Base-by-base conservation (phyloP, 345 rosid genomes). In the Melaleuca alternifolia region DNA sequence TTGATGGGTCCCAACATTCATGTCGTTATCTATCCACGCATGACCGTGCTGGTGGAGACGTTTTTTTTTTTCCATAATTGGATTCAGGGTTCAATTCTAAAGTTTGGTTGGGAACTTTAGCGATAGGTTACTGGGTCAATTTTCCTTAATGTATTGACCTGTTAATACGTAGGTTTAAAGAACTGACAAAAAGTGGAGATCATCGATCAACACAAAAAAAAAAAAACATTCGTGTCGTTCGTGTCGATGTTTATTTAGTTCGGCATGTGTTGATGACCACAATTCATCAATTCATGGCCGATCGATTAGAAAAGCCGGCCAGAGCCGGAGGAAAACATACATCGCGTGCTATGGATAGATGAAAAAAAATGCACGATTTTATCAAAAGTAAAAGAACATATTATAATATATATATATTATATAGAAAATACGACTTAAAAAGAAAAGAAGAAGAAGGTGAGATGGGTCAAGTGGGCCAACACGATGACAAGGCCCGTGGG, bases 361-460 rank as follows among this genome's bases (percentile, higher is more conserved):
- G 46, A 10, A 33, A 16, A 30, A 41, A 41, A 41, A 41, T 41
- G 46, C 8, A 30, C 15, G 23, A 10, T 65, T 15, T 18, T 33
- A 2, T 11, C 21, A 15, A 61, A 15, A 62, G 7, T 1, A 7
- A 65, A 51, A n/a, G n/a, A n/a, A n/a, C n/a, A n/a, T n/a, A n/a
- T n/a, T n/a, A n/a, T n/a, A n/a, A n/a, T n/a, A n/a, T n/a, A n/a
- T n/a, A n/a, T n/a, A n/a, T n/a, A n/a, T n/a, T n/a, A n/a, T n/a
- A n/a, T n/a, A n/a, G 6, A 16, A 16, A 65, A 65, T 12, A 9
- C 12, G 79, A 16, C 46, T 2, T 41, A 41, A 41, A 41, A 41
- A n/a, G n/a, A 33, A 33, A 8, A 33, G 0, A n/a, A n/a, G 0
- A 11, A 15, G 12, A 2, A 7, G 7, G 23, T 0, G 20, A 16